Base-by-base conservation (phyloP, 306 rosid genomes). In the Casuarina equisetifolia region DNA sequence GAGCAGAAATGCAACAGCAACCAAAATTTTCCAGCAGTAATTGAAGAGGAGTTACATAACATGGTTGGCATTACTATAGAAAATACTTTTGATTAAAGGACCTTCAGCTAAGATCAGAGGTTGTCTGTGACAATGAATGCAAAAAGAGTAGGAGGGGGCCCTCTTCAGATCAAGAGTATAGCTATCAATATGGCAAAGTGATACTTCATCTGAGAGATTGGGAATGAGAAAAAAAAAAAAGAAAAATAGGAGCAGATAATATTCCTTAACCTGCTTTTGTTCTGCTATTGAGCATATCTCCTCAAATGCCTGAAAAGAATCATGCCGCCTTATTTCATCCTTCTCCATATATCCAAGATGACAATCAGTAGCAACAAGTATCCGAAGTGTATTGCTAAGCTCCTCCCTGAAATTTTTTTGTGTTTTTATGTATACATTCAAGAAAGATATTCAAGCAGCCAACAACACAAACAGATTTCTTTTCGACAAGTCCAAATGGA, bases 321-420 rank as follows among this genome's bases (percentile, higher is more conserved):
- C 97, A 72, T 95, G 97, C 66, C 98, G 93, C 9, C 98, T 90
- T 50, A 95, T 72, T 82, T 95, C 98, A 80, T 95, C 98, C 84
- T 95, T 92, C 89, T 95, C 98, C 96, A 95, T 85, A 78, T 95
- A 95, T 6, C 98, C 98, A 57, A 95, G 83, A 84, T 95, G 98
- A 76, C 97, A 95, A 79, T 95, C 98, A 3, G 98, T 92, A 8
- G 98, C 98, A 46, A 95, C 91, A 20, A 95, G 97, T 64, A 95
- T 62, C 61, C 97, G 97, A 40, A 95, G 83, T 0, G 96, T 92
- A 82, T 88, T 67, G 70, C 81, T 84, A 4, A 77, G 51, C 69
- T 89, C 93, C n/a, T 79, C 98, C 92, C 94, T 91, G 72, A 75
- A 19, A 58, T 43, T n/a, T 62, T 5, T 78, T 36, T 77, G n/a